phyloP scores from a whole-genome alignment of 805 yeast species.

The Candida krabiensis region DNA sequence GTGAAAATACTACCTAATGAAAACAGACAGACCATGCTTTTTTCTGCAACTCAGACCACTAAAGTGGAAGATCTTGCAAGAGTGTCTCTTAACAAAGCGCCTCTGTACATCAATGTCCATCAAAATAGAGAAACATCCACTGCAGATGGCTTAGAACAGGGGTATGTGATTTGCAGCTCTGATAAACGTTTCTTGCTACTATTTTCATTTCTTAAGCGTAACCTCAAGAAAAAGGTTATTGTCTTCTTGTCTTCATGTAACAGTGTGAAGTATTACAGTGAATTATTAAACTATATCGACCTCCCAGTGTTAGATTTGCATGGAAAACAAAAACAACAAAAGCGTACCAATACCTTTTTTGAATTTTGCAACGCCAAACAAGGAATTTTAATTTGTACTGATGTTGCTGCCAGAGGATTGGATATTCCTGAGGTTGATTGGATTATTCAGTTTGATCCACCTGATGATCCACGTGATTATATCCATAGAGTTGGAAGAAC shows the following conservation, averaged over 20 bases:
- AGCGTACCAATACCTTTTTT: constrained; percentile 96
- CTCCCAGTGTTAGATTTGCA: constrained; percentile 95
- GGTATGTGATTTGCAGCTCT: constrained; percentile 95
- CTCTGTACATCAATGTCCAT: constrained; percentile 90
- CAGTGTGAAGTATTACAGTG: constrained; percentile 95
- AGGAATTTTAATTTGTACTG: constrained; percentile 93
- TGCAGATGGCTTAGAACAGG: constrained; percentile 96
- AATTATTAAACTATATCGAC: constrained; percentile 91
- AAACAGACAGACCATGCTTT: constrained; percentile 93
- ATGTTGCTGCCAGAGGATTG: constrained; percentile 98
- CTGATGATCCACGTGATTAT: constrained; percentile 99
- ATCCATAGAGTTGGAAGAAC: constrained; percentile 99
- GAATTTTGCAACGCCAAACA: constrained; percentile 97
- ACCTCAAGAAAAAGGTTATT: constrained; percentile 86
- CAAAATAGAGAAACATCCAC: constrained; percentile 82
- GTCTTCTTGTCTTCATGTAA: constrained; percentile 96
- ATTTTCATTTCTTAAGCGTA: constrained; percentile 91
- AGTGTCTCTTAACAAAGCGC: constrained; percentile 91
- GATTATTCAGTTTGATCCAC: constrained; percentile 99
- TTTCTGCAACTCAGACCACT: constrained; percentile 99
- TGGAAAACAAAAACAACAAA: constrained; percentile 98
- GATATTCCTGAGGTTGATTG: constrained; percentile 99
- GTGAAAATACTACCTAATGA: constrained; percentile 90
- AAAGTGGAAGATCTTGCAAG: constrained; percentile 98
- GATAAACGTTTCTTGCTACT: constrained; percentile 89